These are phyloP conservation scores for Exophiala sp. DNA, from an alignment of 2,329 filamentous ascomycete genomes.

Conservation along the genomic window DNA sequence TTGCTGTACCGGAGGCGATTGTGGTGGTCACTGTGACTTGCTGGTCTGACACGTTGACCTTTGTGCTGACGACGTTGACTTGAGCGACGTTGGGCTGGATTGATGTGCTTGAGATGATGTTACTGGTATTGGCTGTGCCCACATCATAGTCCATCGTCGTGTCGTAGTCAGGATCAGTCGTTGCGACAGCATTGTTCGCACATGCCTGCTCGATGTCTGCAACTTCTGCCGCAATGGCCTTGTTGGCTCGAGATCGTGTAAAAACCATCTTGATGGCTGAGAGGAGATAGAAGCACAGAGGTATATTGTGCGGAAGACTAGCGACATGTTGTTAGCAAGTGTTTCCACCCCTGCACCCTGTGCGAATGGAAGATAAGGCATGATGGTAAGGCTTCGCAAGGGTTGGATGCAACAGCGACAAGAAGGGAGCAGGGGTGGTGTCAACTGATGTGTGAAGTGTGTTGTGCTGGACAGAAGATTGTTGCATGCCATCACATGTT, in stretches of 20 bases:
- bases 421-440: too few species aligned
- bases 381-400: neutral
- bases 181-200: neutral
- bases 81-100: neutral
- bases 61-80: neutral
- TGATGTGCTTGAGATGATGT: neutral
- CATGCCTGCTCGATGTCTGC: constrained; percentile 6
- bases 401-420: neutral
- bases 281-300: neutral
- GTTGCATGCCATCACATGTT: too few species aligned
- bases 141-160: neutral
- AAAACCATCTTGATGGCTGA: constrained; percentile 7
- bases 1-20: too few species aligned
- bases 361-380: neutral
- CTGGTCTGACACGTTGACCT: neutral
- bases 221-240: neutral
- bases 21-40: neutral
- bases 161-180: neutral
- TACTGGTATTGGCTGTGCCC: too few species aligned
- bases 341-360: neutral
- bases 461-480: too few species aligned
- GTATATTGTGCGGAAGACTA: neutral
- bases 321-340: neutral
- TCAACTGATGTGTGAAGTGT: too few species aligned
- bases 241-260: constrained; percentile 1